These are phyloP conservation scores for Heterobasidion parviporum DNA, from an alignment of 1,284 basidiomycete species.

Conservation along the genomic window DNA sequence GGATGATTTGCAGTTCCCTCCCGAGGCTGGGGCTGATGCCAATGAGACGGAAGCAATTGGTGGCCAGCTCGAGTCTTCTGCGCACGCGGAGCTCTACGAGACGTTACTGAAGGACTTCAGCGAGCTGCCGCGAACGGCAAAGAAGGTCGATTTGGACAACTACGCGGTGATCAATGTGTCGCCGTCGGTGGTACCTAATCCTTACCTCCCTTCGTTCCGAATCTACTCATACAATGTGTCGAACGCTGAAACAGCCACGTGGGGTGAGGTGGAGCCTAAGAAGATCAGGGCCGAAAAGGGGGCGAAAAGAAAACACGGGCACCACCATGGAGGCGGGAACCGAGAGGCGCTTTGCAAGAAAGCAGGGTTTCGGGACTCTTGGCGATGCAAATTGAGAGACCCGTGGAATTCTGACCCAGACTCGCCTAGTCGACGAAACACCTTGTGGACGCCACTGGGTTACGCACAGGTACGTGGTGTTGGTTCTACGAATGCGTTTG, in stretches of 20 bases:
- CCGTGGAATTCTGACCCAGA: slow-evolving; percentile 54
- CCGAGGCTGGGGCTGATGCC: slow-evolving; percentile 9
- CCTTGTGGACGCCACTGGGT: slow-evolving; percentile 66
- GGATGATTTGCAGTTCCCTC: slow-evolving; percentile 35
- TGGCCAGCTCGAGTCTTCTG: background rate
- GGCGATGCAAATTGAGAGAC: slow-evolving; percentile 50
- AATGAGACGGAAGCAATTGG: slow-evolving; percentile 13
- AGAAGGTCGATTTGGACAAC: slow-evolving; percentile 52
- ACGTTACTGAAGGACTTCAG: slow-evolving; percentile 48
- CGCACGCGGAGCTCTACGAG: slow-evolving; percentile 38
- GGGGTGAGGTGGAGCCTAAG: slow-evolving; percentile 15
- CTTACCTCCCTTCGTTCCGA: slow-evolving; percentile 76
- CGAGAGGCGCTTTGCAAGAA: slow-evolving; percentile 34
- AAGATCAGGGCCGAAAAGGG: slow-evolving; percentile 20
- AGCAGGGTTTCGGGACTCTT: slow-evolving; percentile 43
- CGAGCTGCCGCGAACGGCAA: slow-evolving; percentile 42
- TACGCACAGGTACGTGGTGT: slow-evolving; percentile 62
- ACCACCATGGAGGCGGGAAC: slow-evolving; percentile 35
- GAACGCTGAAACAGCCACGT: slow-evolving; percentile 23
- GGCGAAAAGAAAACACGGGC: slow-evolving; percentile 35
- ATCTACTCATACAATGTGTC: slow-evolving; percentile 78
- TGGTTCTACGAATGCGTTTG: background rate
- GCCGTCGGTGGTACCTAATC: slow-evolving; percentile 82
- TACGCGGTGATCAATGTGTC: slow-evolving; percentile 73
- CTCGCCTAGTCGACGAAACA: slow-evolving; percentile 69